Conservation (phyloP, 768 basidiomycete species). For the Phlebiopsis gigantea region DNA sequence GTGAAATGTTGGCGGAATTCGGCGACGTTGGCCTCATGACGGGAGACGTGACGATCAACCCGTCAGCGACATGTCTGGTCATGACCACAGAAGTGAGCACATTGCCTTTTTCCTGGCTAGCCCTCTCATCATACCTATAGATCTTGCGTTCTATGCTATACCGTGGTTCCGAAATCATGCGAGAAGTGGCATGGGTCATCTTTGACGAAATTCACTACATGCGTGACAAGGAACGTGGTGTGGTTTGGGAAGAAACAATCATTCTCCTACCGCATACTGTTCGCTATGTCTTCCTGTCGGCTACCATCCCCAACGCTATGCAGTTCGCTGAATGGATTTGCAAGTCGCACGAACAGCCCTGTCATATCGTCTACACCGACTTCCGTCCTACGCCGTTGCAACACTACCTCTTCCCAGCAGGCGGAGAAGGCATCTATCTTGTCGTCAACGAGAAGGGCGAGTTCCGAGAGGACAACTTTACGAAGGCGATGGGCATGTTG, state of each 20-base stretch:
- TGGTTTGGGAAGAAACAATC: slow-evolving; percentile 99
- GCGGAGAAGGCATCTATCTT: slow-evolving; percentile 94
- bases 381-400: slow-evolving; percentile 97
- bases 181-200: slow-evolving; percentile 99
- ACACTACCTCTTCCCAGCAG: slow-evolving; percentile 96
- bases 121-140: slow-evolving; percentile 33
- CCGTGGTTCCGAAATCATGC: slow-evolving; percentile 97
- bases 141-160: slow-evolving; percentile 99
- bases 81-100: slow-evolving; percentile 94
- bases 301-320: slow-evolving; percentile 99
- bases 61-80: slow-evolving; percentile 92
- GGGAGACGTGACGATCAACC: slow-evolving; percentile 98
- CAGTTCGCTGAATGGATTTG: slow-evolving; percentile 99
- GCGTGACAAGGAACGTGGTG: slow-evolving; percentile 98
- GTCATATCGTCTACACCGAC: slow-evolving; percentile 98
- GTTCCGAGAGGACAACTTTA: slow-evolving; percentile 96
- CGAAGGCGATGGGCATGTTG: slow-evolving; percentile 94
- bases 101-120: background rate
- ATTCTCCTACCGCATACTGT: slow-evolving; percentile 95
- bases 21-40: slow-evolving; percentile 99
- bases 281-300: slow-evolving; percentile 97
- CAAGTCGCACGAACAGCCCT: slow-evolving; percentile 94
- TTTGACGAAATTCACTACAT: slow-evolving; percentile 99
- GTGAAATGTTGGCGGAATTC: slow-evolving; percentile 95
- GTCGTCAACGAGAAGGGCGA: slow-evolving; percentile 99